Conservation (phyloP, 345 rosid genomes). For the Corchorus olitorius region DNA sequence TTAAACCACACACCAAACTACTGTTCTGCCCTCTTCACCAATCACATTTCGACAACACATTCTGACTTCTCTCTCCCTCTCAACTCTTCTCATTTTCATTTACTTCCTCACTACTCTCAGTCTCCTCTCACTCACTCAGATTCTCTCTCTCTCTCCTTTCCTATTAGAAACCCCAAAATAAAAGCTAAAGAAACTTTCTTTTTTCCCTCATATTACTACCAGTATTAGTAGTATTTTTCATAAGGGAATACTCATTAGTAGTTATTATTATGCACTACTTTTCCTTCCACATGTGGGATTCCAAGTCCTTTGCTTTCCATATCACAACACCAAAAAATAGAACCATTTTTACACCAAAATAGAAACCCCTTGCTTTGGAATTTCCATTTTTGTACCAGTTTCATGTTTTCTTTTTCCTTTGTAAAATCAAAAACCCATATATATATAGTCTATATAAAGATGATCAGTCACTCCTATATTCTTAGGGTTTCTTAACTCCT, state of each 20-base stretch:
- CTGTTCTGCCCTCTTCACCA: slow-evolving; percentile 17
- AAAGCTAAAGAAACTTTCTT: not conserved
- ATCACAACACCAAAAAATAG: slow-evolving; percentile 16
- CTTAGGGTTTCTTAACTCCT: slow-evolving; percentile 13
- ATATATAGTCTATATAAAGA: not conserved
- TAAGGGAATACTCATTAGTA: too few species aligned
- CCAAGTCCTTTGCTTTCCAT: slow-evolving; percentile 16
- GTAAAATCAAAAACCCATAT: not conserved
- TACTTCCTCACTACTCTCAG: not conserved
- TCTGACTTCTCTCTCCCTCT: not conserved
- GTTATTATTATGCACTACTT: not conserved
- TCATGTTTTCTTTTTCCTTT: slow-evolving; percentile 3
- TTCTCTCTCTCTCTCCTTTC: not conserved
- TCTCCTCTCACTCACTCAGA: not conserved
- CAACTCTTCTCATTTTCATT: not conserved
- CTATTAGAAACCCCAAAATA: not conserved
- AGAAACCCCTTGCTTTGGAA: slow-evolving; percentile 31
- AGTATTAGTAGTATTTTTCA: not conserved
- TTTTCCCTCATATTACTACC: not conserved
- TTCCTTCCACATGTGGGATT: not conserved
- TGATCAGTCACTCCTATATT: not conserved
- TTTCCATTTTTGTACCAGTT: slow-evolving; percentile 11
- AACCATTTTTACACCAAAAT: slow-evolving; percentile 27
- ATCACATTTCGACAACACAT: slow-evolving; percentile 38
- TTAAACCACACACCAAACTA: slow-evolving; percentile 20